Conservation (phyloP, 1,139 yeast species). For the Nadsonia starkeyi-henricii region DNA sequence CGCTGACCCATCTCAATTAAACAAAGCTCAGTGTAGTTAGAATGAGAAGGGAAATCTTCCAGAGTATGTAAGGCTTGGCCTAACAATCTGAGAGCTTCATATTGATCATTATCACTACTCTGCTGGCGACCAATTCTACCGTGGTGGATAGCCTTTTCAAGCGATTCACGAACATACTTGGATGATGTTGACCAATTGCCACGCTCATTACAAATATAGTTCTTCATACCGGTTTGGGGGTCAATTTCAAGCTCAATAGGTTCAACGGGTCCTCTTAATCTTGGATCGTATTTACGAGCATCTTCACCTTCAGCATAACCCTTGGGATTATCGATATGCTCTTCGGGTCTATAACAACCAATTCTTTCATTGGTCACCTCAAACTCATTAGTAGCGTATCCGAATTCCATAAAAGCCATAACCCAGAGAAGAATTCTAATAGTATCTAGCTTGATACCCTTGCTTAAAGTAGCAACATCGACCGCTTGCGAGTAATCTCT, state of each 20-base stretch:
- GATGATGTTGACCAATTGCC: constrained; percentile 19
- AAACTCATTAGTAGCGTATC: constrained; percentile 18
- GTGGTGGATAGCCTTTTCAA: constrained; percentile 13
- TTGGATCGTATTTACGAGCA: constrained; percentile 11
- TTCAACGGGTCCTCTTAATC: constrained; percentile 16
- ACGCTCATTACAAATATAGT: constrained; percentile 15
- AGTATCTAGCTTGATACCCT: constrained; percentile 13
- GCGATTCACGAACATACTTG: constrained; percentile 12
- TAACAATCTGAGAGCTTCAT: constrained; percentile 16
- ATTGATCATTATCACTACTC: constrained; percentile 8
- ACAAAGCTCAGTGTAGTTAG: constrained; percentile 15
- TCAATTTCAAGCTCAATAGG: constrained; percentile 15
- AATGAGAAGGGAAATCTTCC: constrained; percentile 17
- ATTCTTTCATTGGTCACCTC: constrained; percentile 17
- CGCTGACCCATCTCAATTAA: constrained; percentile 15
- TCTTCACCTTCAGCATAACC: constrained; percentile 15
- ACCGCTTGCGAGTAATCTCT: constrained; percentile 19
- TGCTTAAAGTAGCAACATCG: constrained; percentile 16
- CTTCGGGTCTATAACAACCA: constrained; percentile 17
- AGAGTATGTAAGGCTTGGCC: constrained; percentile 17
- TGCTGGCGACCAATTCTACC: constrained; percentile 12
- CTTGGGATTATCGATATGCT: constrained; percentile 18
- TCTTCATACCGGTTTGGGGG: constrained; percentile 17
- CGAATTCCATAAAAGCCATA: constrained; percentile 16
- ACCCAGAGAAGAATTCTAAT: constrained; percentile 15